These are phyloP conservation scores for Stevia rebaudiana DNA, from an alignment of 140 eudicot species.

Conservation along the genomic window DNA sequence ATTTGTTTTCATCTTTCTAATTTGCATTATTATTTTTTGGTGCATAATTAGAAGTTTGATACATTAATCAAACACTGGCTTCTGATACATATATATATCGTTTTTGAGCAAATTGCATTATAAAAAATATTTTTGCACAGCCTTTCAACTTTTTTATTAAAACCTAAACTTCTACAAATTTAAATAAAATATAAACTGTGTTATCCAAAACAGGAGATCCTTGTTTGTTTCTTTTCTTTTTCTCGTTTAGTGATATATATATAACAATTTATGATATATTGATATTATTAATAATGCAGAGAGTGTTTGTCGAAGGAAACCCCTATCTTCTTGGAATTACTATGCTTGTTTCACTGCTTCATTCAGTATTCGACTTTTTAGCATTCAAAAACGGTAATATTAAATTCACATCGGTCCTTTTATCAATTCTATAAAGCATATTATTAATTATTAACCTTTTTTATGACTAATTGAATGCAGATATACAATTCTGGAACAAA, in stretches of 20 bases:
- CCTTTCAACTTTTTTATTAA: not conserved
- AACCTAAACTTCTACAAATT: too few species aligned
- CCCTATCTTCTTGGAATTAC: conserved; percentile 81
- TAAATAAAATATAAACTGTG: not conserved
- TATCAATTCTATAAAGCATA: not conserved
- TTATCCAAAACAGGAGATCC: not conserved
- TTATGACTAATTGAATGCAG: conserved; percentile 28
- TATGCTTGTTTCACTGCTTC: conserved; percentile 82
- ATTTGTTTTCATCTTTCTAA: conserved; percentile 13
- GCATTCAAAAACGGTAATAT: conserved; percentile 87
- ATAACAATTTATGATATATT: not conserved
- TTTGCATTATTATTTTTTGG: not conserved
- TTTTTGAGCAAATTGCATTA: not conserved
- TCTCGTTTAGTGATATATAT: not conserved
- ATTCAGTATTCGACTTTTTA: conserved; percentile 86
- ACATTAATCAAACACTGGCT: not conserved
- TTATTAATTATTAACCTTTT: not conserved
- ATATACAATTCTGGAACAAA: conserved; percentile 96
- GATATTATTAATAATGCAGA: conserved; percentile 59
- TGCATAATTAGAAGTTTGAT: not conserved
- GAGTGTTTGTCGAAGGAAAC: conserved; percentile 95
- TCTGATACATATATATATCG: not conserved
- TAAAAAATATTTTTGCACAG: too few species aligned
- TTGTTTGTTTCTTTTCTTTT: too few species aligned
- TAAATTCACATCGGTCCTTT: not conserved